Conservation (phyloP, 768 basidiomycete species). For the Phaffia tasmanica region DNA sequence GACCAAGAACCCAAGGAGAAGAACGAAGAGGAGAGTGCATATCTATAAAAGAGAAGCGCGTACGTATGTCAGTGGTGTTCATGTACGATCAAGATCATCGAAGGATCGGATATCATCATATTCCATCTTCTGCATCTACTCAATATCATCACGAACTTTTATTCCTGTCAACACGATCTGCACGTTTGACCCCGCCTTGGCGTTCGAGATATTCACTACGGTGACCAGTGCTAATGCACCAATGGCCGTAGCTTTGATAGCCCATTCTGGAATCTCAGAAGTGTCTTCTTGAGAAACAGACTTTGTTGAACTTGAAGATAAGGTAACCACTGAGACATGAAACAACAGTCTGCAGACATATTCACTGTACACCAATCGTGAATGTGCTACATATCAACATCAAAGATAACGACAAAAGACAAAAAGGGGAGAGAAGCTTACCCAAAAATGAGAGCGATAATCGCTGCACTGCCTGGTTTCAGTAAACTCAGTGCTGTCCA, state of each 20-base stretch:
- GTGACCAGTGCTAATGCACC: slow-evolving; percentile 60
- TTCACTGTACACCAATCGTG: slow-evolving; percentile 42
- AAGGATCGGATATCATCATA: slow-evolving; percentile 1
- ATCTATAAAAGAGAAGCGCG: slow-evolving; percentile 47
- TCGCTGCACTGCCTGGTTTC: slow-evolving; percentile 15
- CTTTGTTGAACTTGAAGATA: neutral
- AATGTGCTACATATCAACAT: slow-evolving; percentile 12
- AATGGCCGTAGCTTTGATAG: slow-evolving; percentile 49
- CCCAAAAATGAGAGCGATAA: slow-evolving; percentile 19
- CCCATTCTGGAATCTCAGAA: slow-evolving; percentile 65
- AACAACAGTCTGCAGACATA: slow-evolving; percentile 84
- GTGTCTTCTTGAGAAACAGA: neutral
- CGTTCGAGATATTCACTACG: slow-evolving; percentile 63
- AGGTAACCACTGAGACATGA: slow-evolving; percentile 48
- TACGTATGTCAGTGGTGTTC: slow-evolving; percentile 1
- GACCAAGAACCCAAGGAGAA: slow-evolving; percentile 56
- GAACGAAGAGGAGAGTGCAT: slow-evolving; percentile 44
- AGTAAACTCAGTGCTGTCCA: slow-evolving; percentile 56
- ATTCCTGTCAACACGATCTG: slow-evolving; percentile 77
- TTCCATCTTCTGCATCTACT: no score
- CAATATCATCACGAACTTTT: slow-evolving; percentile 48
- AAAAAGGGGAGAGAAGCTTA: slow-evolving; percentile 5
- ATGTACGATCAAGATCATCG: neutral
- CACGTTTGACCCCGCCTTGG: slow-evolving; percentile 64
- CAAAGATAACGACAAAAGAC: slow-evolving; percentile 25